Conservation (phyloP, 2,329 filamentous ascomycete genomes). For the Atkinsonella texensis region DNA sequence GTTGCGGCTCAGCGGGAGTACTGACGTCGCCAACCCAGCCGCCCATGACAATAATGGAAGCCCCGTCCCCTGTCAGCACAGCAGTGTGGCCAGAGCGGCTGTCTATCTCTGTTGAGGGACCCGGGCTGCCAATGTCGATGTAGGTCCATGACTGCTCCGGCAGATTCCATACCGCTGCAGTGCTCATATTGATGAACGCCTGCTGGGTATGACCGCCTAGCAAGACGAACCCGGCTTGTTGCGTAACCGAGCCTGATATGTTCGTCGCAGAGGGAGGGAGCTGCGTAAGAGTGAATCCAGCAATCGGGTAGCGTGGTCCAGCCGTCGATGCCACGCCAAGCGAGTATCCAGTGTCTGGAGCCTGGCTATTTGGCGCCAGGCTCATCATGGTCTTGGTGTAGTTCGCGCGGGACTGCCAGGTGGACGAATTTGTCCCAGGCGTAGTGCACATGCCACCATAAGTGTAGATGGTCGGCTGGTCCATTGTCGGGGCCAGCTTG, state of each 20-base stretch:
- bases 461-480: conserved; percentile 50
- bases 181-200: conserved; percentile 92
- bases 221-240: conserved; percentile 68
- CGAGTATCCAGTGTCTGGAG: conserved; percentile 20
- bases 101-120: conserved; percentile 39
- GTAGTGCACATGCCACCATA: conserved; percentile 86
- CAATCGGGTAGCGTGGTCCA: conserved; percentile 64
- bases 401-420: conserved; percentile 56
- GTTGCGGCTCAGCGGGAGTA: conserved; percentile 67
- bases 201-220: conserved; percentile 72
- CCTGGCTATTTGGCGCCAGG: conserved; percentile 35
- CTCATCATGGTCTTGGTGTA: conserved; percentile 75
- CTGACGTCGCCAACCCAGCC: conserved; percentile 83
- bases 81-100: conserved; percentile 84
- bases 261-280: conserved; percentile 60
- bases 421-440: conserved; percentile 24
- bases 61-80: conserved; percentile 67
- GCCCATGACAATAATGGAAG: conserved; percentile 65
- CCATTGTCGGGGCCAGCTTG: conserved; percentile 38
- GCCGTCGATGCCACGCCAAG: conserved; percentile 29
- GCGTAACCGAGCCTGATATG: conserved; percentile 50
- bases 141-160: conserved; percentile 84
- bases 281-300: conserved; percentile 73
- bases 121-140: conserved; percentile 46
- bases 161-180: conserved; percentile 73